Percentiles rank a stretch among this genome's conserved stretches.
These are phyloP conservation scores for Huntiella savannae DNA, from an alignment of 2,329 filamentous ascomycete species.

Conservation along the genomic window DNA sequence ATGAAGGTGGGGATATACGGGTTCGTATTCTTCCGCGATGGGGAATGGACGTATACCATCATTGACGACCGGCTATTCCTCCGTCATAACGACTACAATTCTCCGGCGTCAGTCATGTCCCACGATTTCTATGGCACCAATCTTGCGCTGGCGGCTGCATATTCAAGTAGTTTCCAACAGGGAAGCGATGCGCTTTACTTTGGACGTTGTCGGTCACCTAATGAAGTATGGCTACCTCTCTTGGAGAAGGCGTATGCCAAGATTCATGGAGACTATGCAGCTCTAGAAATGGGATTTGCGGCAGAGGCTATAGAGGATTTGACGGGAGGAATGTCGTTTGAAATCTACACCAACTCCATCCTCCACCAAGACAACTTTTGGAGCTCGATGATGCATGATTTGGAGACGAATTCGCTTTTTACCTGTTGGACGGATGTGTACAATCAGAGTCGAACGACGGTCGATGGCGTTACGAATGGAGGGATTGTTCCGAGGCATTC, in stretches of 20 bases:
- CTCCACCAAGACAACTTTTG: constrained; percentile 49
- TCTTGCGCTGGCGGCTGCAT: no score
- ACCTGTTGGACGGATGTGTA: constrained; percentile 30
- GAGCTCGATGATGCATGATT: constrained; percentile 56
- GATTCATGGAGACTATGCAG: constrained; percentile 58
- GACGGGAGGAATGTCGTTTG: constrained; percentile 46
- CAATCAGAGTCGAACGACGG: constrained; percentile 23
- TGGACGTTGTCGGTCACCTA: constrained; percentile 53
- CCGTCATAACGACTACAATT: no score
- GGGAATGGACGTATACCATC: constrained; percentile 82
- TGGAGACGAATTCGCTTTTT: constrained; percentile 61
- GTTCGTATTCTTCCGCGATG: constrained; percentile 75
- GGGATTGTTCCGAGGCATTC: constrained; percentile 41
- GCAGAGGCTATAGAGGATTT: constrained; percentile 39
- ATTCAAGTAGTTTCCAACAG: constrained; percentile 47
- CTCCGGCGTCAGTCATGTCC: no score
- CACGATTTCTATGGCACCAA: no score
- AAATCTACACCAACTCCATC: constrained; percentile 47
- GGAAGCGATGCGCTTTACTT: constrained; percentile 65
- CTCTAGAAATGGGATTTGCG: constrained; percentile 52
- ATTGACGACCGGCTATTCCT: constrained; percentile 73
- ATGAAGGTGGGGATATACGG: constrained; percentile 64
- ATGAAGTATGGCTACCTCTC: constrained; percentile 67
- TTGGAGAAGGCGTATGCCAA: constrained; percentile 74
- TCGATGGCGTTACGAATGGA: constrained; percentile 27